These are phyloP conservation scores for Penicillium silybi DNA, from an alignment of 495 filamentous ascomycete species.

Conservation along the genomic window DNA sequence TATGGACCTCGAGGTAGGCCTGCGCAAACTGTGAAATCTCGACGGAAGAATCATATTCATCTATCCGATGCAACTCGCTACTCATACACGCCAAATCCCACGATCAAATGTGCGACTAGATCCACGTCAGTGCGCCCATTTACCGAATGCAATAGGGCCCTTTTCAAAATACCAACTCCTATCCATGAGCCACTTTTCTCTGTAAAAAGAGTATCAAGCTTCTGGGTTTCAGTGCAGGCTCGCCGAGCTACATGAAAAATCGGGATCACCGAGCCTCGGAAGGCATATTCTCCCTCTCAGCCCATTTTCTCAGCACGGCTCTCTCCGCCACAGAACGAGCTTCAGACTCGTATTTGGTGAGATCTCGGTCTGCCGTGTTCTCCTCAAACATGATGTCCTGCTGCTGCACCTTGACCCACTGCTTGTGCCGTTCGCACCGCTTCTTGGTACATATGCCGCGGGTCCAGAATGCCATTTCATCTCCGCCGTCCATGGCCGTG, in stretches of 20 bases:
- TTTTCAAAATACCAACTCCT: constrained; percentile 29
- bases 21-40: background rate
- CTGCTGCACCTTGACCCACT: constrained; percentile 50
- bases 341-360: constrained; percentile 42
- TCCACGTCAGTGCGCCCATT: constrained; percentile 23
- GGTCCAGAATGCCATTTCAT: constrained; percentile 30
- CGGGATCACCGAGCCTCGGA: constrained; percentile 14
- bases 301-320: constrained; percentile 45
- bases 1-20: constrained; percentile 19
- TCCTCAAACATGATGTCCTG: constrained; percentile 48
- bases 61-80: constrained; percentile 14
- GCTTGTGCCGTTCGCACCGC: constrained; percentile 49
- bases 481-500: constrained; percentile 29
- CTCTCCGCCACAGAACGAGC: constrained; percentile 44
- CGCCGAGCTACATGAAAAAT: no score
- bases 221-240: constrained; percentile 3
- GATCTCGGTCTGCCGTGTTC: constrained; percentile 35
- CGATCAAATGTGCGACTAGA: constrained; percentile 4
- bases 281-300: constrained; percentile 31
- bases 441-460: constrained; percentile 51
- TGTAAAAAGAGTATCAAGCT: constrained; percentile 31
- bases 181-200: constrained; percentile 18
- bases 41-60: background rate
- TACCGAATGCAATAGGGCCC: constrained; percentile 12
- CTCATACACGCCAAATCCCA: constrained; percentile 11